Conservation (phyloP, 495 filamentous ascomycete species). For the Penicillium mononematosum region DNA sequence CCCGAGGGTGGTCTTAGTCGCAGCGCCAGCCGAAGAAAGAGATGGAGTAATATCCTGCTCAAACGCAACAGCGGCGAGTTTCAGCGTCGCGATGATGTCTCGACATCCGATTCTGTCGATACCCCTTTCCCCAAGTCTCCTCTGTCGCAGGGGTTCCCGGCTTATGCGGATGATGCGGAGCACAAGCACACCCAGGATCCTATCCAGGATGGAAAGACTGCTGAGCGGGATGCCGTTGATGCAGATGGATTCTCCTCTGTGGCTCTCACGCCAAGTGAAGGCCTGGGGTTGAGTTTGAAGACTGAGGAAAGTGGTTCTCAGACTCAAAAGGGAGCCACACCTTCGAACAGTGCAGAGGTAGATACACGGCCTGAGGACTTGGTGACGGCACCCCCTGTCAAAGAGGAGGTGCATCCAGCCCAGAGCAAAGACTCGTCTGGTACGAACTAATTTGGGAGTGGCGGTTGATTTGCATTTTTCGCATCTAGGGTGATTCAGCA, state of each 20-base stretch:
- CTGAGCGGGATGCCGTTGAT: slow-evolving; percentile 5
- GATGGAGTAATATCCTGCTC: slow-evolving; percentile 47
- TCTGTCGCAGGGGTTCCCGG: slow-evolving; percentile 33
- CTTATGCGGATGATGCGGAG: slow-evolving; percentile 14
- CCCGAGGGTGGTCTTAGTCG: slow-evolving; percentile 28
- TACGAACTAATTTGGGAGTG: slow-evolving; percentile 1
- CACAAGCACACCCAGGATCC: not conserved
- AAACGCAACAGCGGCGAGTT: slow-evolving; percentile 42
- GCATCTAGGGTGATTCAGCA: not conserved
- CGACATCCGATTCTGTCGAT: slow-evolving; percentile 17
- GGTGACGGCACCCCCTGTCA: slow-evolving; percentile 10
- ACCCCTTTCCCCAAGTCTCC: slow-evolving; percentile 38
- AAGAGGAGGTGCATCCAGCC: slow-evolving; percentile 1
- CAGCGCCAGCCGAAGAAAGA: slow-evolving; percentile 44
- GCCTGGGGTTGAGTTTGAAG: slow-evolving; percentile 6
- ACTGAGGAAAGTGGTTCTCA: not conserved
- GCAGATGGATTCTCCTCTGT: slow-evolving; percentile 26
- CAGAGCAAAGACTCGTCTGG: slow-evolving; percentile 2
- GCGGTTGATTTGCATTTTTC: slow-evolving; percentile 1
- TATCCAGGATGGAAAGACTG: slow-evolving; percentile 3
- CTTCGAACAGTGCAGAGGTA: not conserved
- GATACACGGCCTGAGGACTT: slow-evolving; percentile 2
- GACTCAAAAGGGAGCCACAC: not conserved
- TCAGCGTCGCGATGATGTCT: slow-evolving; percentile 26
- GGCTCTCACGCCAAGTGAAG: slow-evolving; percentile 19